A percentile compares a stretch with the other conserved stretches of the same genome.
Conservation (phyloP, 371 early-diverging fungal species). For the Haplosporangium sp. region DNA sequence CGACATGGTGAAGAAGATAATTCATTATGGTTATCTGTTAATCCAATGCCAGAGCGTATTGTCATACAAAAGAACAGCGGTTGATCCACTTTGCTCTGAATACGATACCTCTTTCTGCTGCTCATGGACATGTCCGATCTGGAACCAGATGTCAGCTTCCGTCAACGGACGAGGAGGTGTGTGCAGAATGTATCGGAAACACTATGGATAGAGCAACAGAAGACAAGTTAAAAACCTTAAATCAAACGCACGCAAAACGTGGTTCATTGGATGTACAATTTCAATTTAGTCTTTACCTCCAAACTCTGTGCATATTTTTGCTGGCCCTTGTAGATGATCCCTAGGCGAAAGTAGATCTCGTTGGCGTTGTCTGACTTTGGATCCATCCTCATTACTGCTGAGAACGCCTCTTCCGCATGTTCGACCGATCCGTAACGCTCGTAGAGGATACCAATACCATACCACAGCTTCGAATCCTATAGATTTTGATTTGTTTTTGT, state of each 20-base stretch:
- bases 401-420: slow-evolving; percentile 97
- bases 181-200: slow-evolving; percentile 91
- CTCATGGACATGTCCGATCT: slow-evolving; percentile 97
- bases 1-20: no score
- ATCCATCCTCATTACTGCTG: slow-evolving; percentile 89
- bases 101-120: slow-evolving; percentile 86
- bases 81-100: not conserved
- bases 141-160: slow-evolving; percentile 96
- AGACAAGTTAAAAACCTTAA: not conserved
- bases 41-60: no score
- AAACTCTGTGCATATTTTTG: slow-evolving; percentile 88
- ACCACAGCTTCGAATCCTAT: slow-evolving; percentile 98
- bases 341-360: slow-evolving; percentile 97
- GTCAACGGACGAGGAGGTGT: slow-evolving; percentile 96
- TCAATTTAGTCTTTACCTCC: slow-evolving; percentile 62
- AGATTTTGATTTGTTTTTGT: not conserved
- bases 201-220: slow-evolving; percentile 57
- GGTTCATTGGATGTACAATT: not conserved
- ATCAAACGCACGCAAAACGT: not conserved
- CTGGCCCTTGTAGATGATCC: slow-evolving; percentile 97
- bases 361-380: slow-evolving; percentile 94
- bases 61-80: not conserved
- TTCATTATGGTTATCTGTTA: no score
- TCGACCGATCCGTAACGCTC: slow-evolving; percentile 97
- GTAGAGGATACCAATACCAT: slow-evolving; percentile 97